Conservation (phyloP, 2,329 filamentous ascomycete genomes). For the Aulographum hederae region DNA sequence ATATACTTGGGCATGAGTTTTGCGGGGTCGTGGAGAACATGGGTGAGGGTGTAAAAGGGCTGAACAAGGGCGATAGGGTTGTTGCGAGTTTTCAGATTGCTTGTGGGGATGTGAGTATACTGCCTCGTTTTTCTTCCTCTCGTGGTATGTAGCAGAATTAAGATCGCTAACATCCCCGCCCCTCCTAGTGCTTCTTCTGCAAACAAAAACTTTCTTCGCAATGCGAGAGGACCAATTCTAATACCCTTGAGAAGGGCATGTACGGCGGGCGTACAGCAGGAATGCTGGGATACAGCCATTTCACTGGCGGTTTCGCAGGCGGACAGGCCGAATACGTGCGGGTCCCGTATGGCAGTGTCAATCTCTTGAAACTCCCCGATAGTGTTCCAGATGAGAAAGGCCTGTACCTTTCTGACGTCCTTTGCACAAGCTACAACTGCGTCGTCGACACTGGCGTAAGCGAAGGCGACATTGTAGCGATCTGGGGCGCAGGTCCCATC, state of each 20-base stretch:
- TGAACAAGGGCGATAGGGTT: constrained; percentile 34
- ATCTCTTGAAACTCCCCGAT: constrained; percentile 61
- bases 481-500: constrained; percentile 78
- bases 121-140: no score
- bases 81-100: constrained; percentile 81
- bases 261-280: constrained; percentile 62
- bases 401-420: constrained; percentile 64
- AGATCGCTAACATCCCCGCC: constrained; percentile 16
- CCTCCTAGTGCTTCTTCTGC: constrained; percentile 70
- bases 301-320: constrained; percentile 64
- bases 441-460: constrained; percentile 75
- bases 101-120: constrained; percentile 23
- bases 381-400: constrained; percentile 71
- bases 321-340: constrained; percentile 78
- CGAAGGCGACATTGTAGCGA: constrained; percentile 56
- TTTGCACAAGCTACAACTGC: constrained; percentile 62
- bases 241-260: constrained; percentile 52
- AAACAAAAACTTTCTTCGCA: constrained; percentile 60
- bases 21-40: constrained; percentile 30
- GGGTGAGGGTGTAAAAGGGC: constrained; percentile 21
- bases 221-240: constrained; percentile 65
- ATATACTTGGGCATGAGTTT: constrained; percentile 34
- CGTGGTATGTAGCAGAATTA: no score
- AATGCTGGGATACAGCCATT: constrained; percentile 36
- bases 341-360: constrained; percentile 64